phyloP scores from a whole-genome alignment of 1,284 basidiomycete species.

The Ceratobasidium sp. region DNA sequence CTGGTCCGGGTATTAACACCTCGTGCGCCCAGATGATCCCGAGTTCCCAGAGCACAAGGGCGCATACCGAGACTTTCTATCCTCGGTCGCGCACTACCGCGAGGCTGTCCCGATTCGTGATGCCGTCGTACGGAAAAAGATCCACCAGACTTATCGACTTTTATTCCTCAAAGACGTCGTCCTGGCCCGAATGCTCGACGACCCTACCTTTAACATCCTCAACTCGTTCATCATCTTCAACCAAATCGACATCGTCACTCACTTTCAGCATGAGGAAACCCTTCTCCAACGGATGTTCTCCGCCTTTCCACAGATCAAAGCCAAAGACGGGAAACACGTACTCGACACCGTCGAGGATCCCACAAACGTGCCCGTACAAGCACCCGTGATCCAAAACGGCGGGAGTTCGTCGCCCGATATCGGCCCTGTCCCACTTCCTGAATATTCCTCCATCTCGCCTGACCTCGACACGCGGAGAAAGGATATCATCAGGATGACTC shows the following conservation, averaged over 20 bases:
- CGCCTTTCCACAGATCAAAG: slow-evolving; percentile 69
- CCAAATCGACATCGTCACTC: slow-evolving; percentile 96
- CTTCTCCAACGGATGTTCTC: slow-evolving; percentile 84
- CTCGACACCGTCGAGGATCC: slow-evolving; percentile 43
- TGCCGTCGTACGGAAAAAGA: slow-evolving; percentile 81
- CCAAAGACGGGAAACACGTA: slow-evolving; percentile 43
- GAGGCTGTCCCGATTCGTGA: slow-evolving; percentile 87
- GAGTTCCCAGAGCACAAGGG: slow-evolving; percentile 96
- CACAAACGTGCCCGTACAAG: slow-evolving; percentile 27
- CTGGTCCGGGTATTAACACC: slow-evolving; percentile 39
- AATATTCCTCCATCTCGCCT: slow-evolving; percentile 26
- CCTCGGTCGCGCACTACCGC: slow-evolving; percentile 82
- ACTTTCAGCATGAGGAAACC: slow-evolving; percentile 80
- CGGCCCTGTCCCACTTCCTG: slow-evolving; percentile 12
- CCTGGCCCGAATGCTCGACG: slow-evolving; percentile 92
- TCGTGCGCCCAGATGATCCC: slow-evolving; percentile 79
- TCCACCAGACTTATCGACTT: slow-evolving; percentile 94
- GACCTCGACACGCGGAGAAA: slow-evolving; percentile 27
- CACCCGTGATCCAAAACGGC: slow-evolving; percentile 29
- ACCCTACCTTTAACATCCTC: slow-evolving; percentile 96
- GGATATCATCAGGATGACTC: slow-evolving; percentile 86
- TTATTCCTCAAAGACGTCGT: slow-evolving; percentile 99
- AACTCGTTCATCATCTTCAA: slow-evolving; percentile 99
- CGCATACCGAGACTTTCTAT: slow-evolving; percentile 93
- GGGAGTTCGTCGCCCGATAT: slow-evolving; percentile 28